A percentile compares a stretch with the other conserved stretches of the same genome.
Conservation (phyloP, 1,139 yeast species). For the Hemisphaericaspora subhashii region DNA sequence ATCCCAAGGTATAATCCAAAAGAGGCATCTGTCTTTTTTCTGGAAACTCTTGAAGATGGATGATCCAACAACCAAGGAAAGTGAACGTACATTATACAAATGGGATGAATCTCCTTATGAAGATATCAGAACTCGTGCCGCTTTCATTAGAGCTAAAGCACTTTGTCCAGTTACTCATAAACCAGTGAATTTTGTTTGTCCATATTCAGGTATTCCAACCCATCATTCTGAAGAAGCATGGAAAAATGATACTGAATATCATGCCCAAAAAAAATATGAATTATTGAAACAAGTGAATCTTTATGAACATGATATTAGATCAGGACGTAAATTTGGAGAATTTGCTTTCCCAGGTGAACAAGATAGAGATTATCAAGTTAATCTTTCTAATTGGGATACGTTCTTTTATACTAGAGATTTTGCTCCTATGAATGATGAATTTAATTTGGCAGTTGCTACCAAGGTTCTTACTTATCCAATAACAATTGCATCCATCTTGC, state of each 20-base stretch:
- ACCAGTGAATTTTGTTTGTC: slow-evolving; percentile 84
- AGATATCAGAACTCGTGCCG: slow-evolving; percentile 88
- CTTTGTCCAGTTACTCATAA: slow-evolving; percentile 87
- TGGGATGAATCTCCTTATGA: slow-evolving; percentile 95
- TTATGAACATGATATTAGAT: slow-evolving; percentile 91
- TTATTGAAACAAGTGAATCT: slow-evolving; percentile 81
- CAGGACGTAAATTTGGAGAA: slow-evolving; percentile 93
- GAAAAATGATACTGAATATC: slow-evolving; percentile 77
- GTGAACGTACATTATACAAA: slow-evolving; percentile 19
- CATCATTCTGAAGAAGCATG: slow-evolving; percentile 91
- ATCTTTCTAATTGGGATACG: slow-evolving; percentile 87
- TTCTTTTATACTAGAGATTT: slow-evolving; percentile 91
- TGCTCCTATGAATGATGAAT: slow-evolving; percentile 95
- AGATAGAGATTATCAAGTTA: slow-evolving; percentile 73
- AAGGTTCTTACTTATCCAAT: slow-evolving; percentile 92
- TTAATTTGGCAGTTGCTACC: slow-evolving; percentile 92
- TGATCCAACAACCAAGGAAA: slow-evolving; percentile 24
- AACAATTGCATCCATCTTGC: slow-evolving; percentile 81
- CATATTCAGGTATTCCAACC: slow-evolving; percentile 92
- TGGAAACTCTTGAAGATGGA: slow-evolving; percentile 42
- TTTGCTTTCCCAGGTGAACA: slow-evolving; percentile 88
- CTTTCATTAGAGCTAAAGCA: slow-evolving; percentile 82
- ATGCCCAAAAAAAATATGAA: slow-evolving; percentile 63
- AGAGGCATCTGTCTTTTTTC: slow-evolving; percentile 31
- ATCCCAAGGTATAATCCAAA: background rate